Evolutionary conservation across 139 green algal species (phyloP), one percentile per base, ranked within the genome.

Genomic region (Chlorella sorokiniana): DNA sequence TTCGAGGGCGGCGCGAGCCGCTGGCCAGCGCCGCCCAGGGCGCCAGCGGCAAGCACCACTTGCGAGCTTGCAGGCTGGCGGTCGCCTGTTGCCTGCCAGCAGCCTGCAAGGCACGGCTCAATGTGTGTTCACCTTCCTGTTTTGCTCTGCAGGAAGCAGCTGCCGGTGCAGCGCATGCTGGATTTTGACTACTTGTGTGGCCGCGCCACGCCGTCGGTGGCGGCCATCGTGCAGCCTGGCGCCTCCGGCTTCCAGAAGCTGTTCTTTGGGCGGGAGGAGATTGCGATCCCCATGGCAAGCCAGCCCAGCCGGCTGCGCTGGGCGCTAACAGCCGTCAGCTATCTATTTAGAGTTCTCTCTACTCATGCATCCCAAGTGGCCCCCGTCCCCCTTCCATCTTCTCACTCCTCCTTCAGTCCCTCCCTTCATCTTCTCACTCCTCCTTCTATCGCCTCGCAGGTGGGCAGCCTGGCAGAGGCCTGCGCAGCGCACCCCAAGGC

Each of bases 181-280:
- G 95, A 98, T 71, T 98, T 98, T 74, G 95, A 98, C 73, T 98
- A 90, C 69, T 80, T 98, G 0, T 98, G 94, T 48, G 94, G 93
- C 22, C 87, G 94, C 8, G 61, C 56, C 8, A 97, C 90, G 5
- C 92, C 95, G 3, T 98, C 95, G 0, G 88, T 98, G 20, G 95
- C 95, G 10, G 93, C 87, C 52, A 89, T 98, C 27, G 89, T 98
- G 27, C 87, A 91, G 79, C 94, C 95, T 22, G 95, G 95, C 7
- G 92, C 86, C 42, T 81, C 83, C 22, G 69, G 83, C 64, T 98
- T 98, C 78, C 92, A 98, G 18, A 98, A 98, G 83, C 76, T 98
- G 11, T 98, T 98, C 71, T 98, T 98, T 73, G 95, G 95, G 10
- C 87, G 89, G 48, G 89, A 93, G 31, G 95, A 98, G 88, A 90